phyloP scores from a whole-genome alignment of 495 filamentous ascomycete genomes.

The Saxophila tyrrhenica region DNA sequence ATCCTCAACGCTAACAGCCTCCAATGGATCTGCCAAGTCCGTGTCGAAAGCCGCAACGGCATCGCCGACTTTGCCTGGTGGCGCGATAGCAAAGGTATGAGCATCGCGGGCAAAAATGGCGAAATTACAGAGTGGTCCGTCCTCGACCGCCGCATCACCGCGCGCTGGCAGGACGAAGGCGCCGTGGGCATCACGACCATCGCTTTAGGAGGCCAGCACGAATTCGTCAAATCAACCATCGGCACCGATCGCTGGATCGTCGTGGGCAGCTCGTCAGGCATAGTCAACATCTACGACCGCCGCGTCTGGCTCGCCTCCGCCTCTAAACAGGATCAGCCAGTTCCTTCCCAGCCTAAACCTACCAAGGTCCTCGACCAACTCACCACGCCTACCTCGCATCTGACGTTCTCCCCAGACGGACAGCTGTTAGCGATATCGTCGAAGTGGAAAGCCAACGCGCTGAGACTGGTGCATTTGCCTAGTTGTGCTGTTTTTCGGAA shows the following conservation, averaged over 20 bases:
- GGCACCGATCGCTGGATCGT: constrained; percentile 85
- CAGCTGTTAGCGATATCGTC: constrained; percentile 79
- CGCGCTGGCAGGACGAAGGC: constrained; percentile 83
- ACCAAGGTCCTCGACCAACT: constrained; percentile 66
- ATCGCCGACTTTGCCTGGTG: constrained; percentile 89
- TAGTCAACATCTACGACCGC: constrained; percentile 90
- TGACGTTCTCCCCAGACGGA: constrained; percentile 75
- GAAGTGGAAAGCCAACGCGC: constrained; percentile 73
- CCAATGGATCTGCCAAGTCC: constrained; percentile 80
- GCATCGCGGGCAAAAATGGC: constrained; percentile 70
- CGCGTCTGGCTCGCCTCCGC: constrained; percentile 40
- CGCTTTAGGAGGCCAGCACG: constrained; percentile 54
- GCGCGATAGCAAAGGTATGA: constrained; percentile 64
- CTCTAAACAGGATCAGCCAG: constrained; percentile 19
- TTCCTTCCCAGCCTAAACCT: constrained; percentile 58
- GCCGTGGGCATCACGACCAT: constrained; percentile 75
- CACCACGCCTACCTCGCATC: constrained; percentile 64
- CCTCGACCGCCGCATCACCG: constrained; percentile 49
- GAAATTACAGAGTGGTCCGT: constrained; percentile 89
- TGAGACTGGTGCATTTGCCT: constrained; percentile 82
- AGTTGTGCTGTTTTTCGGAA: constrained; percentile 89
- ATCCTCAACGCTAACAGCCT: constrained; percentile 66
- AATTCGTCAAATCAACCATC: constrained; percentile 42
- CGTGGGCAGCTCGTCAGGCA: constrained; percentile 69
- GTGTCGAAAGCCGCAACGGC: constrained; percentile 69